Evolutionary conservation across 305 asterid species (phyloP).

Genomic region (Stenogyne calaminthoides): DNA sequence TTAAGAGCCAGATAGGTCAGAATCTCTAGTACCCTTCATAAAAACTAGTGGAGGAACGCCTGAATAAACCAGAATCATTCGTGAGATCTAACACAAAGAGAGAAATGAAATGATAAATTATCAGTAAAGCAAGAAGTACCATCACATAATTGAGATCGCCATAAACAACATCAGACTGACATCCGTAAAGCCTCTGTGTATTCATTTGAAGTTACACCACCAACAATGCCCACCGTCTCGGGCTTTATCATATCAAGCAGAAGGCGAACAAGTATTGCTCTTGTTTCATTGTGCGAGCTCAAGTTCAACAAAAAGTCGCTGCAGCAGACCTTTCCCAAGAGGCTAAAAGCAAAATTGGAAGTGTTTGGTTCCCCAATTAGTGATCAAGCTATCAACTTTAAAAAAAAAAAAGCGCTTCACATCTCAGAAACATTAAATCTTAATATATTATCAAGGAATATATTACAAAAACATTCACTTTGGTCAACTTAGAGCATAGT

Average conservation of each 20-base stretch:
- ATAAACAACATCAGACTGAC: conserved; percentile 93
- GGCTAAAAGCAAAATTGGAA: conserved; percentile 58
- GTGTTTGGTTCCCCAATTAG: conserved; percentile 23
- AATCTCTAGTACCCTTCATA: conserved; percentile 91
- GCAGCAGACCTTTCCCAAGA: conserved; percentile 98
- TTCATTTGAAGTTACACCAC: conserved; percentile 60
- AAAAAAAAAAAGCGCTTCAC: neutral
- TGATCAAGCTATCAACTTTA: conserved; percentile 8
- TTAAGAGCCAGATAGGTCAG: conserved; percentile 87
- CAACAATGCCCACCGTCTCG: conserved; percentile 59
- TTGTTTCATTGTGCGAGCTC: conserved; percentile 86
- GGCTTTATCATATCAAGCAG: conserved; percentile 91
- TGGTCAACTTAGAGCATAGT: conserved; percentile 16
- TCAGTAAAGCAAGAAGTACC: conserved; percentile 46
- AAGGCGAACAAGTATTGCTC: conserved; percentile 78
- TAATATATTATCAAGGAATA: neutral
- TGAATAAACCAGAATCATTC: conserved; percentile 40
- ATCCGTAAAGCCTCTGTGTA: conserved; percentile 90
- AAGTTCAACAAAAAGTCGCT: conserved; percentile 91
- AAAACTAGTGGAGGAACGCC: conserved; percentile 96
- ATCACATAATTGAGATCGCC: conserved; percentile 92
- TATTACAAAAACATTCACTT: conserved; percentile 13
- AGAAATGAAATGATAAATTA: conserved; percentile 6
- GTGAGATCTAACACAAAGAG: conserved; percentile 22
- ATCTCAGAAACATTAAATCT: neutral